Base-by-base conservation (phyloP, 495 filamentous ascomycete genomes). In the Hypoxylon rickii region DNA sequence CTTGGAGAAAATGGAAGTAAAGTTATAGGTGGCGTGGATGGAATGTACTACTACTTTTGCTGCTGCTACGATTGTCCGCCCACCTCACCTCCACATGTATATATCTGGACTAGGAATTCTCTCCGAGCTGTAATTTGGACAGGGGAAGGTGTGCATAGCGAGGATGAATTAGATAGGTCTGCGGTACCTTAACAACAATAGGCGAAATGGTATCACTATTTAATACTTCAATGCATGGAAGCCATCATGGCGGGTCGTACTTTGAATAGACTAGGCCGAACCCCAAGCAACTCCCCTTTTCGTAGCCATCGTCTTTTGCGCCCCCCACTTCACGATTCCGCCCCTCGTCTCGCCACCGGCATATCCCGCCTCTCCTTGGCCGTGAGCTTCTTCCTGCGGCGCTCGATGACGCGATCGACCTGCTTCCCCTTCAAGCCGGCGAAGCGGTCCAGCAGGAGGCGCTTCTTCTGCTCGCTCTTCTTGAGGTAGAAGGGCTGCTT, bases 401-500 rank as follows among this genome's bases (percentile, higher is more conserved):
- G 77, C 79, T 94, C 90, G 55, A 96, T 84, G 12, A 83, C 85
- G 70, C 83, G 86, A 31, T 91, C 86, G 36, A 90, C 79, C 70
- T 97, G 84, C 73, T 84, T 86, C 42, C 85, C 86, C 74, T 87
- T 90, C 83, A 97, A 83, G 47, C 80, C 83, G 55, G 82, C 76
- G 64, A 87, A 97, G 70, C 87, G 85, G 63, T 96, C 86, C 55
- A 89, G 70, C 51, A 96, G 72, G 21, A 90, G 76, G 68, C 85
- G 71, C 74, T 91, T 91, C 84, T 95, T 96, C 73, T 91, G 79
- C 73, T 96, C 92, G 52, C 83, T 84, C 72, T 87, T 84, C 82
- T 97, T 97, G 58, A 97, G 75, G 68, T 87, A 96, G 67, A 92
- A 98, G 4, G 93, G 92, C 78, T 85, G 85, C 83, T 97, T 96